phyloP scores from a whole-genome alignment of 441 rosid genomes.

The Erodium moschatum region DNA sequence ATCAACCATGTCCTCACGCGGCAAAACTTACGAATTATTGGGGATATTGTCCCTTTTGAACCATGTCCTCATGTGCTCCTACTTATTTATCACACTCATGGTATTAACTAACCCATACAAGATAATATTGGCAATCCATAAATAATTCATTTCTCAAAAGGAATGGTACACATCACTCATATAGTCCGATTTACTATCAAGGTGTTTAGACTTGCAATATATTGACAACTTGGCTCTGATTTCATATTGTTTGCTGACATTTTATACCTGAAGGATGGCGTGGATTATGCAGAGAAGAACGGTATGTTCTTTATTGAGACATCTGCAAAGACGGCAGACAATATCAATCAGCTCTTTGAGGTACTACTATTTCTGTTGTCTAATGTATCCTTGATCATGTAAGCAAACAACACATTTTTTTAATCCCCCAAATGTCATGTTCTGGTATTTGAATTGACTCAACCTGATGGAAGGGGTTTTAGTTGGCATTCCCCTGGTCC shows the following conservation, averaged over 20 bases:
- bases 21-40: background rate
- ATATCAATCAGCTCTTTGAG: constrained; percentile 87
- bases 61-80: background rate
- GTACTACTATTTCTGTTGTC: constrained; percentile 27
- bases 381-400: constrained; percentile 2
- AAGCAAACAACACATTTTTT: background rate
- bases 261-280: constrained; percentile 54
- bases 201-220: background rate
- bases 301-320: constrained; percentile 98
- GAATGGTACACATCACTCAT: background rate
- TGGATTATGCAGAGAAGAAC: constrained; percentile 86
- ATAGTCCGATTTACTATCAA: background rate
- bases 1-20: too few species aligned
- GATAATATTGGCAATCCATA: background rate
- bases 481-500: background rate
- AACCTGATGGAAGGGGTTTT: background rate
- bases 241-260: constrained; percentile 8
- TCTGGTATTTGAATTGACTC: background rate
- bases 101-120: background rate
- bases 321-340: constrained; percentile 96
- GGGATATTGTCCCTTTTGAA: background rate
- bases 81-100: background rate
- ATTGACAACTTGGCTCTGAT: background rate
- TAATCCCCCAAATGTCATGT: background rate
- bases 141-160: background rate